A percentile compares a stretch with the other conserved stretches of the same genome.
These are phyloP conservation scores for Paramecium octaurelia DNA, from an alignment of 73 alveolate species.

Conservation along the genomic window DNA sequence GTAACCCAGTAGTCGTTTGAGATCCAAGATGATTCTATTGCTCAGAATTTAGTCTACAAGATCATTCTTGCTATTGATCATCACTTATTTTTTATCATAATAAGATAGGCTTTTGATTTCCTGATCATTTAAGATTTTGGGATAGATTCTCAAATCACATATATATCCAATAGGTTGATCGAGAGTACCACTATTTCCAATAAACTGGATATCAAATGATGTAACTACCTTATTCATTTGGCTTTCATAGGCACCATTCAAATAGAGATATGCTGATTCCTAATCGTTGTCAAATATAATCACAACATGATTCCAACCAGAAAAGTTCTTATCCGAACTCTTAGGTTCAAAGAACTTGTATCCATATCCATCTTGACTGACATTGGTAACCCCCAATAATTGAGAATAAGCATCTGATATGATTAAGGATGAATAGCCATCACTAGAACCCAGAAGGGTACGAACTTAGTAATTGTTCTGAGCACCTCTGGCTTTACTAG, in stretches of 20 bases:
- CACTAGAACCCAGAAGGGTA: neutral
- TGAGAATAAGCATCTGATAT: neutral
- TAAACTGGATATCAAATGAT: neutral
- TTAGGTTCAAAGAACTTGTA: constrained; percentile 11
- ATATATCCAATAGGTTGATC: constrained; percentile 30
- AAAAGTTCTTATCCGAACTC: neutral
- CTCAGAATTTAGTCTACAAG: neutral
- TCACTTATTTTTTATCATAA: neutral
- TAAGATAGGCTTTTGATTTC: neutral
- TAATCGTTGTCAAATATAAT: neutral
- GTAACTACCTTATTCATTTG: neutral
- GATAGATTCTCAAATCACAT: constrained; percentile 44
- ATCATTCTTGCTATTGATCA: neutral
- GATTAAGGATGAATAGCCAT: neutral
- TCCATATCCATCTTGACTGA: neutral
- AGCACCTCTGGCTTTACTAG: neutral
- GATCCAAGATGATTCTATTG: neutral
- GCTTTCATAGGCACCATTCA: constrained; percentile 8
- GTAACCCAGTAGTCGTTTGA: neutral
- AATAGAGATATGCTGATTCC: neutral
- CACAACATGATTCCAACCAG: constrained; percentile 42
- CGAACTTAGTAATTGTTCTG: neutral
- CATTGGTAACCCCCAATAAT: constrained; percentile 3
- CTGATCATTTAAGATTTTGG: neutral
- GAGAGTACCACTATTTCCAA: neutral